Conservation (phyloP, 257 asterid genomes). For the Osmanthus fragrans region DNA sequence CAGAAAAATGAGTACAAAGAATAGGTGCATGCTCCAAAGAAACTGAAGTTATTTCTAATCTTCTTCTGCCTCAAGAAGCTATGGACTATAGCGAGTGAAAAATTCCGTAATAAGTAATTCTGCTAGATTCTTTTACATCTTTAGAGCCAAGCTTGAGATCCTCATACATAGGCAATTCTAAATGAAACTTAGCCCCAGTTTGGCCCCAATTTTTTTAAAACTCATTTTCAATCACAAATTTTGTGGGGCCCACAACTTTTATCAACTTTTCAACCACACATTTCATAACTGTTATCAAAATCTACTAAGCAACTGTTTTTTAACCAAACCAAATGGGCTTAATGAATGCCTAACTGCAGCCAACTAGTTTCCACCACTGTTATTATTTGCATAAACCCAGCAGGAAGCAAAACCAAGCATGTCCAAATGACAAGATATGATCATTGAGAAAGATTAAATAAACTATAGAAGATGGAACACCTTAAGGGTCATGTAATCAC, state of each 20-base stretch:
- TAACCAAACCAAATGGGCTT: too few species aligned
- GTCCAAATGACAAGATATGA: constrained; percentile 17
- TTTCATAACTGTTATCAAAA: too few species aligned
- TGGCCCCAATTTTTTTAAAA: too few species aligned
- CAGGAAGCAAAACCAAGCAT: background rate
- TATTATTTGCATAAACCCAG: constrained; percentile 13
- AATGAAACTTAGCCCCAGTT: background rate
- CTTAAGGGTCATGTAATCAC: constrained; percentile 99
- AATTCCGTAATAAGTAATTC: background rate
- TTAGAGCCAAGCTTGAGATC: background rate
- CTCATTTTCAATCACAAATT: too few species aligned
- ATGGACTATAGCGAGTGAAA: background rate
- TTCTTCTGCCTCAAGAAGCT: constrained; percentile 8
- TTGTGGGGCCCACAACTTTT: too few species aligned
- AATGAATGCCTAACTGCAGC: constrained; percentile 4
- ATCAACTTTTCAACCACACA: too few species aligned
- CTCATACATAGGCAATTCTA: background rate
- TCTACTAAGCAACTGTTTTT: too few species aligned
- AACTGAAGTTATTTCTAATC: constrained; percentile 8
- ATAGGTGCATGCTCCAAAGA: constrained; percentile 10
- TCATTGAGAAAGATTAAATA: constrained; percentile 13
- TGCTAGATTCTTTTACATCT: constrained; percentile 8
- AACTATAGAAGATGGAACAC: constrained; percentile 34
- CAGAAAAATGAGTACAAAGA: background rate
- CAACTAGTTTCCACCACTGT: constrained; percentile 10